Base-by-base conservation (phyloP, 2,329 filamentous ascomycete genomes). In the Exophiala sp. region DNA sequence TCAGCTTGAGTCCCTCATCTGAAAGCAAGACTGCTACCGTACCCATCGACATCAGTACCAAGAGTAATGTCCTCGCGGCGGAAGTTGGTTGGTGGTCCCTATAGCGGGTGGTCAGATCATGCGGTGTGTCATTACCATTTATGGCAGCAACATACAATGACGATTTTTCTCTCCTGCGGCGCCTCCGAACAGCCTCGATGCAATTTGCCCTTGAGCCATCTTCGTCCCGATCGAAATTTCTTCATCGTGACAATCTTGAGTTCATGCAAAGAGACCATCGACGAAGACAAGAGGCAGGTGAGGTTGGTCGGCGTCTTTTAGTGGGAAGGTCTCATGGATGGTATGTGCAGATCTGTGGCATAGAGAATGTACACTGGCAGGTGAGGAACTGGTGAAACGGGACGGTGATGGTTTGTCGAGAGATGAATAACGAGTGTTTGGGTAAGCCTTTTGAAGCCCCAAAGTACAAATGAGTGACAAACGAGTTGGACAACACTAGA, bases 41-140 rank as follows among this genome's bases (percentile, higher is more conserved):
- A 66, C 40, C 62, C 63, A 56, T 70, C 66, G 51, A 62, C 66
- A n/a, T 60, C 58, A 16, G 37, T 50, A 11, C 52, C 47, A 8
- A 66, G 57, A 40, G 65, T 65, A 50, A 68, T 53, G 50, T 70
- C 64, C 58, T 71, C 67, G 47, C 69, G 70, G 30, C 69, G 64
- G 50, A 72, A 72, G 58, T 72, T 64, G 21, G 66, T 72, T 27
- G 70, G 70, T 39, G 60, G 63, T 16, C 70, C 68, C 70, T 72
- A 22, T 14, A 19, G 29, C 7, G 39, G 23, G 39, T n/a, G 10
- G 42, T 45, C 32, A 47, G 23, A 19, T 43, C 32, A n/a, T n/a
- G n/a, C n/a, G n/a, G n/a, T n/a, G n/a, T n/a, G n/a, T n/a, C n/a
- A n/a, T 2, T 19, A n/a, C 23, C 23, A 39, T 23, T 23, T 13